Conservation (phyloP, 768 basidiomycete genomes). For the Leccinum disarticulatum region DNA sequence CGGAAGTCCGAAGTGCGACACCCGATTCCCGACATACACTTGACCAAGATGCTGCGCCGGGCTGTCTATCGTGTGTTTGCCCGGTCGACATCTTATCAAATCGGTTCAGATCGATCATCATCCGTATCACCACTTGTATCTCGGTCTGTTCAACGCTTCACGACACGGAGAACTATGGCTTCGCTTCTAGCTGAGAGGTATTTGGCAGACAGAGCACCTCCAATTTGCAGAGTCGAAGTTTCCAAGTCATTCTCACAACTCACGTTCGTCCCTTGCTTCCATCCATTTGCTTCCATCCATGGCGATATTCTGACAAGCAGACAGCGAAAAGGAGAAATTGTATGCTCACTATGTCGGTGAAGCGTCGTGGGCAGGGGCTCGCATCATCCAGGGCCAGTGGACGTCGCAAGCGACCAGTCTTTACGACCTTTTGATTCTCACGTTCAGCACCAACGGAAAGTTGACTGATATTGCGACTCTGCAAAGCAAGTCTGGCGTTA, state of each 20-base stretch:
- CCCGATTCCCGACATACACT: constrained; percentile 11
- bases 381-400: constrained; percentile 85
- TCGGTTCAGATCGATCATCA: too few relatives aligned
- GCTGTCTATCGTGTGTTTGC: background rate
- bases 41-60: constrained; percentile 11
- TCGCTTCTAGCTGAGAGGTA: constrained; percentile 54
- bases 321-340: constrained; percentile 72
- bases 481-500: constrained; percentile 52
- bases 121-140: background rate
- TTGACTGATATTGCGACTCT: constrained; percentile 57
- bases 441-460: constrained; percentile 60
- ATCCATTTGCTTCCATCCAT: background rate
- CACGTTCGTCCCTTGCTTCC: constrained; percentile 41
- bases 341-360: constrained; percentile 71
- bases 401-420: constrained; percentile 66
- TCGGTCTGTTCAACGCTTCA: background rate
- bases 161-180: constrained; percentile 30
- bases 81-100: too few relatives aligned
- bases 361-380: constrained; percentile 82
- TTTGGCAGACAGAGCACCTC: constrained; percentile 73
- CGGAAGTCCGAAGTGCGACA: constrained; percentile 2
- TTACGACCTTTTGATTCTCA: constrained; percentile 69
- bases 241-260: constrained; percentile 67
- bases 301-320: constrained; percentile 1
- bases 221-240: constrained; percentile 71